phyloP scores from a whole-genome alignment of 192 early-diverging fungal species.

The Phycomyces nitens region DNA sequence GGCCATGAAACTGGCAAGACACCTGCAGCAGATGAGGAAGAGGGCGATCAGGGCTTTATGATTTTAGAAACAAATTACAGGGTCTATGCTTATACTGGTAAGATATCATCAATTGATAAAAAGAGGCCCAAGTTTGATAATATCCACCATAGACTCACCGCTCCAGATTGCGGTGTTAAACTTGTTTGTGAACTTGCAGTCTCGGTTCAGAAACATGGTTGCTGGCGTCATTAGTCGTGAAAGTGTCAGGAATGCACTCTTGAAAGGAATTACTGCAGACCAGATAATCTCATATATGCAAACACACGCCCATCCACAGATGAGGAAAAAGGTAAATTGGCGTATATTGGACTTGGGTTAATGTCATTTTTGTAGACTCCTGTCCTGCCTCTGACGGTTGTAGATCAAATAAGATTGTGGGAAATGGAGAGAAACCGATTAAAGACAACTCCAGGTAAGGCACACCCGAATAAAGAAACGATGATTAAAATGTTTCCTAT shows the following conservation, averaged over 20 bases:
- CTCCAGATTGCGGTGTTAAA: conserved; percentile 92
- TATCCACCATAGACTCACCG: conserved; percentile 60
- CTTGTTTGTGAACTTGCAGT: conserved; percentile 80
- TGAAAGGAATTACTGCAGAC: conserved; percentile 88
- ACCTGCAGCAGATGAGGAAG: conserved; percentile 30
- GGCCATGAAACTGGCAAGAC: conserved; percentile 20
- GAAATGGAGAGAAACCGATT: conserved; percentile 91
- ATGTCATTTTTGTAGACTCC: conserved; percentile 51
- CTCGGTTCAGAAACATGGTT: conserved; percentile 91
- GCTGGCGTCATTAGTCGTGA: conserved; percentile 84
- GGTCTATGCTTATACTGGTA: conserved; percentile 91
- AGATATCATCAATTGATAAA: neutral
- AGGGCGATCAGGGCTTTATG: conserved; percentile 73
- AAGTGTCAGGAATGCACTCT: conserved; percentile 76
- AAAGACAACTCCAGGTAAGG: conserved; percentile 38
- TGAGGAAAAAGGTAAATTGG: conserved; percentile 63
- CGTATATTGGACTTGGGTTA: neutral
- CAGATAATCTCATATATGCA: conserved; percentile 93
- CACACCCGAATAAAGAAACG: neutral
- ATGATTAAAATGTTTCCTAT: neutral
- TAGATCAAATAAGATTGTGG: conserved; percentile 95
- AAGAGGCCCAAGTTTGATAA: neutral
- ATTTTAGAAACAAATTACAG: conserved; percentile 94
- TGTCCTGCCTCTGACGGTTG: conserved; percentile 84
- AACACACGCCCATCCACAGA: conserved; percentile 89